phyloP scores from a whole-genome alignment of 2,329 filamentous ascomycete species.

The Sarocladiaceae sp. region DNA sequence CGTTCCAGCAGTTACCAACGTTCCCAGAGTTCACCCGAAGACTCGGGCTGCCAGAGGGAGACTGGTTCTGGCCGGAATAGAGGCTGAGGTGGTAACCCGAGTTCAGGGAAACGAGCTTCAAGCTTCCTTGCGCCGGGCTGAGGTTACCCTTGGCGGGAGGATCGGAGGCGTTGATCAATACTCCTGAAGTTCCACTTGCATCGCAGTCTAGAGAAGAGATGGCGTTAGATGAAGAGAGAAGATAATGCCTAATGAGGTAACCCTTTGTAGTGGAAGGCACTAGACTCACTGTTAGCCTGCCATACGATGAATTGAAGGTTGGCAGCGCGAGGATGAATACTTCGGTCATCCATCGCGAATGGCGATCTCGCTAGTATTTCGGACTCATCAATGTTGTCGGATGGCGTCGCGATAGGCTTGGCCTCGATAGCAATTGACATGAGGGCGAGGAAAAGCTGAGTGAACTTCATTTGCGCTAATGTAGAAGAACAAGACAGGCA shows the following conservation, averaged over 20 bases:
- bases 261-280: not conserved
- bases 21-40: constrained; percentile 3
- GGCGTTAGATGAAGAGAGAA: not conserved
- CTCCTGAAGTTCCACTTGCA: not conserved
- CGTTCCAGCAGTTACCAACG: constrained; percentile 7
- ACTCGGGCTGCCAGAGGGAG: not conserved
- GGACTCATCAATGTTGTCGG: not conserved
- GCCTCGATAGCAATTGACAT: not conserved
- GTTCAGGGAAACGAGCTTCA: constrained; percentile 1
- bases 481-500: no score
- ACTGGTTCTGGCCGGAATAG: not conserved
- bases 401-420: not conserved
- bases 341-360: not conserved
- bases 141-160: not conserved
- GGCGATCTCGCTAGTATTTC: not conserved
- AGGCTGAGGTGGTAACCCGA: not conserved
- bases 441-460: not conserved
- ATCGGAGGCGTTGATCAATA: not conserved
- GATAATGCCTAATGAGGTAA: not conserved
- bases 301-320: constrained; percentile 4
- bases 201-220: not conserved
- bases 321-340: not conserved
- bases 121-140: constrained; percentile 3
- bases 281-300: not conserved
- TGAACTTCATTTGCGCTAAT: constrained; percentile 3